Evolutionary conservation across 1,284 basidiomycete genomes (phyloP).

Genomic region (Xanthoconium separans): DNA sequence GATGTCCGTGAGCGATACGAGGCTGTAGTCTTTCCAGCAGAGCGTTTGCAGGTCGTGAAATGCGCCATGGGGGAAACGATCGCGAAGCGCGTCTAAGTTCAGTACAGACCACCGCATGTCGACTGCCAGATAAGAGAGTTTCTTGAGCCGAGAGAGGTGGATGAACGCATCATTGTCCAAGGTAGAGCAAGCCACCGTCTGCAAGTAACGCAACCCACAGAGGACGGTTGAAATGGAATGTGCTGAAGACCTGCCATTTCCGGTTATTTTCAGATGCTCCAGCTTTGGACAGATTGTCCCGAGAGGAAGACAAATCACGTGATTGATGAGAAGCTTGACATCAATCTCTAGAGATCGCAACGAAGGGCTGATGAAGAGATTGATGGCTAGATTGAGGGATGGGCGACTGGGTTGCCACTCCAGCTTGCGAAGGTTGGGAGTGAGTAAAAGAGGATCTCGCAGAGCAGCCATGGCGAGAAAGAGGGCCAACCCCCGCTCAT

Average conservation of each 20-base stretch:
- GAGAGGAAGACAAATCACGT: constrained; percentile 12
- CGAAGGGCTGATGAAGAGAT: constrained; percentile 24
- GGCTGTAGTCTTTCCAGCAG: constrained; percentile 24
- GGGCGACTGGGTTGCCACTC: constrained; percentile 13
- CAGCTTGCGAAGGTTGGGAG: constrained; percentile 24
- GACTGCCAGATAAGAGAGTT: constrained; percentile 17
- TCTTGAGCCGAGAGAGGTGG: constrained; percentile 23
- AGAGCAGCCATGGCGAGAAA: constrained; percentile 19
- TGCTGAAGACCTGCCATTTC: constrained; percentile 17
- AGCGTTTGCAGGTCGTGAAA: constrained; percentile 18
- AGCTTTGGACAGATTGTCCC: constrained; percentile 17
- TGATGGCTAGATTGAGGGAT: constrained; percentile 6
- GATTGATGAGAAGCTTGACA: constrained; percentile 17
- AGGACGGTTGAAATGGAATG: constrained; percentile 16
- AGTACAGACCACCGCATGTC: constrained; percentile 27
- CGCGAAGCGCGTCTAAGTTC: constrained; percentile 11
- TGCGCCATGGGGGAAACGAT: constrained; percentile 9
- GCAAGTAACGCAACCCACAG: constrained; percentile 14
- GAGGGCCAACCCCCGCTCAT: constrained; percentile 5
- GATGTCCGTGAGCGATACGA: constrained; percentile 17
- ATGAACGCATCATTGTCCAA: constrained; percentile 24
- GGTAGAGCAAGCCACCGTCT: constrained; percentile 18
- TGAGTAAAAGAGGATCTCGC: constrained; percentile 20
- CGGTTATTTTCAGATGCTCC: constrained; percentile 22
- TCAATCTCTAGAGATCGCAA: constrained; percentile 25